phyloP scores from a whole-genome alignment of 108 stramenopile species.

The Pseudonitzschia multiseries region DNA sequence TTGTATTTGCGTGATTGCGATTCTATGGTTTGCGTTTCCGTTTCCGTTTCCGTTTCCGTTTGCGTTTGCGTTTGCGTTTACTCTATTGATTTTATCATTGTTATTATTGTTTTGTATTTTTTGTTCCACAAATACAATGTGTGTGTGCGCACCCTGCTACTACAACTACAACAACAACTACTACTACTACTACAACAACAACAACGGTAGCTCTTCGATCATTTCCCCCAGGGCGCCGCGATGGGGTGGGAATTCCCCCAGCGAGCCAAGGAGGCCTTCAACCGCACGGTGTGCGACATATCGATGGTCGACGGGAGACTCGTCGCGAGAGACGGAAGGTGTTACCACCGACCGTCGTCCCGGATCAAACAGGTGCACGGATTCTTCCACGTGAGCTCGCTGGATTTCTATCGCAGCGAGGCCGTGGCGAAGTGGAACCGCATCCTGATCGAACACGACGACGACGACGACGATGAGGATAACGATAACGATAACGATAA shows the following conservation, averaged over 20 bases:
- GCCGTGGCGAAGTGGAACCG: slow-evolving; percentile 30
- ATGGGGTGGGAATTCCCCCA: slow-evolving; percentile 10
- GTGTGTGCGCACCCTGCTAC: too few species aligned
- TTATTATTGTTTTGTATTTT: too few species aligned
- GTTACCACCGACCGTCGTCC: background rate
- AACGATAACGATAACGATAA: too few species aligned
- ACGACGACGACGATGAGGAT: too few species aligned
- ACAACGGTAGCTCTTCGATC: slow-evolving; percentile 18
- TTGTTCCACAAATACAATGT: background rate
- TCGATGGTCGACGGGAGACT: slow-evolving; percentile 23
- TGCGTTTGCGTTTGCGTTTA: too few species aligned
- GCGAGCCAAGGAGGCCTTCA: slow-evolving; percentile 15
- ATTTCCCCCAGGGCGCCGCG: slow-evolving; percentile 20
- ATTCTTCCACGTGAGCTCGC: slow-evolving; percentile 37
- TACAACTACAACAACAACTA: too few species aligned
- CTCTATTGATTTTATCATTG: too few species aligned
- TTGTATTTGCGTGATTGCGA: too few species aligned
- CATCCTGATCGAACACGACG: slow-evolving; percentile 38
- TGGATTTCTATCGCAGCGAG: slow-evolving; percentile 44
- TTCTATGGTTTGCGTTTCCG: background rate
- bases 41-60: background rate
- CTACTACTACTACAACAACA: too few species aligned
- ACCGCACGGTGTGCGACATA: slow-evolving; percentile 13
- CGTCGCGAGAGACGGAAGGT: background rate
- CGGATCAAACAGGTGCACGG: slow-evolving; percentile 38